These are phyloP conservation scores for Rhodotorula glutinis DNA, from an alignment of 1,284 basidiomycete species.

Conservation along the genomic window DNA sequence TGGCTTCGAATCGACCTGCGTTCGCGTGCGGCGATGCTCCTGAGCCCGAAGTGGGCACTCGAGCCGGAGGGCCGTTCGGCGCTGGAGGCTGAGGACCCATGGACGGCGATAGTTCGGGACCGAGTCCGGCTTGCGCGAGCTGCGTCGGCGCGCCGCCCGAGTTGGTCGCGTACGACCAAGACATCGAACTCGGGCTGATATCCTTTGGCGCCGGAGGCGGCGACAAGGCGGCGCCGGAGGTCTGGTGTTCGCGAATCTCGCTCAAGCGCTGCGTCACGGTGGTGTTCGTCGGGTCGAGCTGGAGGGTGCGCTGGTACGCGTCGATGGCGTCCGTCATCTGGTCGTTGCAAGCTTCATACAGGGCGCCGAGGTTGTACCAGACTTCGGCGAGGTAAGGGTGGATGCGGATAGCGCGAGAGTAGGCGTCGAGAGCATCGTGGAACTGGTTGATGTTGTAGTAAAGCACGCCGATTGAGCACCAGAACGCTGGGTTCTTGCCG, in stretches of 20 bases:
- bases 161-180: conserved; percentile 38
- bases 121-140: conserved; percentile 27
- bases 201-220: conserved; percentile 43
- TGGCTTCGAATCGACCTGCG: conserved; percentile 30
- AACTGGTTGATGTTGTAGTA: conserved; percentile 99
- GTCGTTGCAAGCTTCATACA: conserved; percentile 99
- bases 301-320: conserved; percentile 86
- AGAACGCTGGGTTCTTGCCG: conserved; percentile 97
- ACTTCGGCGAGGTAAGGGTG: conserved; percentile 99
- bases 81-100: conserved; percentile 2
- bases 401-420: conserved; percentile 95
- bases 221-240: conserved; percentile 34
- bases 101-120: conserved; percentile 27
- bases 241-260: conserved; percentile 40
- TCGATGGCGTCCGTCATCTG: conserved; percentile 98
- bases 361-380: conserved; percentile 95
- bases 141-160: conserved; percentile 31
- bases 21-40: conserved; percentile 7
- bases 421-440: conserved; percentile 95
- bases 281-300: conserved; percentile 77
- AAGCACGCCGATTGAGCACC: conserved; percentile 98
- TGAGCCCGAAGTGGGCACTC: conserved; percentile 6
- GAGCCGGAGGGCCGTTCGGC: conserved; percentile 1
- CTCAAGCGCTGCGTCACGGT: conserved; percentile 71
- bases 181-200: conserved; percentile 40